Evolutionary conservation across 2,329 filamentous ascomycete genomes (phyloP), one percentile per base, ranked within the genome.

Genomic region (Cephalotrichum gorgonifer): DNA sequence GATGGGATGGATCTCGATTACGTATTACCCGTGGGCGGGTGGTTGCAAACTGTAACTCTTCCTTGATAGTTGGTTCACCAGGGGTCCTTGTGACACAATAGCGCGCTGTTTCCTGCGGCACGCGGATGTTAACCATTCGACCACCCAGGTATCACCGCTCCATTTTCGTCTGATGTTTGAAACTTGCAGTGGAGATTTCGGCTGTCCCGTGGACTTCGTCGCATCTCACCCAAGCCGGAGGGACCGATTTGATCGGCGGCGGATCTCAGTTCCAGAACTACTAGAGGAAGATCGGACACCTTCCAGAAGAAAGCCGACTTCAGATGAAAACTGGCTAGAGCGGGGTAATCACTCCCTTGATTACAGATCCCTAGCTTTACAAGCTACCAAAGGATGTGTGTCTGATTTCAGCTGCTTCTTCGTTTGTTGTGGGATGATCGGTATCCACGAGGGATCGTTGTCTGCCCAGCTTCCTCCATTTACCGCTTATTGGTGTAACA

Each of bases 151-250:
- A n/a, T n/a, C n/a, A n/a, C n/a, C 17, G 39, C 26, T 42, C 23
- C 14, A 2, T 33, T 43, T 49, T 49, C 47, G 27, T 49, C 47
- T 23, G 39, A 49, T 49, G 41, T 49, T 35, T 49, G 47, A 49
- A 43, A 17, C 2, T 26, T 17, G 14, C 15, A 11, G 3, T 12
- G 23, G 30, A 28, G 30, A 17, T 27, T 39, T 20, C 35, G 35
- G 17, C 35, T 9, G 35, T 12, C 35, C 35, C 35, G 35, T 22
- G n/a, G 35, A 20, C 17, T 39, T 38, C 35, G n/a, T 39, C 17
- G 17, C 2, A 20, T 22, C 20, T 20, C 33, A n/a, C n/a, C 17
- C 17, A 17, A 39, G n/a, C 31, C 41, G 39, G 47, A 22, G 47
- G 41, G 30, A 23, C 47, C 47, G 39, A 41, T 49, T 33, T 49